phyloP scores from a whole-genome alignment of 768 basidiomycete genomes.

The Russula vinacea region DNA sequence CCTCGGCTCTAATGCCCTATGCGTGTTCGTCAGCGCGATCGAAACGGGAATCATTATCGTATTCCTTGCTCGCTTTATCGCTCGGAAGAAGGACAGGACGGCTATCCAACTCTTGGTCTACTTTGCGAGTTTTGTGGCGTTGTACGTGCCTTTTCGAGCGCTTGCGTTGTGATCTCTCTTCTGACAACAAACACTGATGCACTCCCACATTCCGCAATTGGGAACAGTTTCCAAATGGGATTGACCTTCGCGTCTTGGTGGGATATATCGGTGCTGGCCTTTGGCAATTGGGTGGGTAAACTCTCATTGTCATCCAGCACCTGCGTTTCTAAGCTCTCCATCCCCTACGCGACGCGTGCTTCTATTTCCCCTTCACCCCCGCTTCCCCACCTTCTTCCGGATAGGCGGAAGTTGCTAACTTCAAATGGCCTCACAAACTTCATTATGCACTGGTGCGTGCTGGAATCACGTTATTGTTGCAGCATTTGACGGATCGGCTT shows the following conservation, averaged over 20 bases:
- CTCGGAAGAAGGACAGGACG: slow-evolving; percentile 26
- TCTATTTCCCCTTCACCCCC: not conserved
- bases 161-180: too few species aligned
- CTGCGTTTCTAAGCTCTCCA: not conserved
- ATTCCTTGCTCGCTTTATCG: slow-evolving; percentile 32
- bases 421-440: slow-evolving; percentile 19
- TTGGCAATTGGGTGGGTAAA: slow-evolving; percentile 32
- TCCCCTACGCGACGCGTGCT: not conserved
- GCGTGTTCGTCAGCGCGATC: slow-evolving; percentile 30
- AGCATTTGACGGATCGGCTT: not conserved
- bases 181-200: not conserved
- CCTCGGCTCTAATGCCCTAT: slow-evolving; percentile 31
- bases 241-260: slow-evolving; percentile 30
- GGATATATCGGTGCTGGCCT: slow-evolving; percentile 31
- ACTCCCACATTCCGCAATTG: not conserved
- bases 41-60: slow-evolving; percentile 33
- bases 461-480: too few species aligned
- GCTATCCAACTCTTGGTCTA: slow-evolving; percentile 30
- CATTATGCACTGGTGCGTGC: slow-evolving; percentile 11
- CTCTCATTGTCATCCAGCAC: not conserved
- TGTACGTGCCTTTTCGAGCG: slow-evolving; percentile 26
- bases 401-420: slow-evolving; percentile 2
- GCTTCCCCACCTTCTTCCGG: not conserved
- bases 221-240: slow-evolving; percentile 31
- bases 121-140: slow-evolving; percentile 31